A percentile compares a stretch with the other conserved stretches of the same genome.
These are phyloP conservation scores for Colletotrichum filicis DNA, from an alignment of 2,329 filamentous ascomycete genomes.

Conservation along the genomic window DNA sequence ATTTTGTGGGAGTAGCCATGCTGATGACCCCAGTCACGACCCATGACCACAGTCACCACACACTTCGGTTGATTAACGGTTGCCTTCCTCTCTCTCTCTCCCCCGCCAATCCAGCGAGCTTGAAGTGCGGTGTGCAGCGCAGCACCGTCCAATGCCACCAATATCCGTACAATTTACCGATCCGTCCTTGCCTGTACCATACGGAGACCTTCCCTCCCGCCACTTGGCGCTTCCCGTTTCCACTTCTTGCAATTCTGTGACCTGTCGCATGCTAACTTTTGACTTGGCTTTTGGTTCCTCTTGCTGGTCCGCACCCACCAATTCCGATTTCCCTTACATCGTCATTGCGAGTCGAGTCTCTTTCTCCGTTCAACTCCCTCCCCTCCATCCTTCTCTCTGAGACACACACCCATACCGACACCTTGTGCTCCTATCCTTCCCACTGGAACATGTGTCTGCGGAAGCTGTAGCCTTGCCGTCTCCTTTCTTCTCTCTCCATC, in stretches of 20 bases:
- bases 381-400: conserved; percentile 9
- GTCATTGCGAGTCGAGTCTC: conserved; percentile 20
- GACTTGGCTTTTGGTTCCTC: background rate
- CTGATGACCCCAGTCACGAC: background rate
- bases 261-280: conserved; percentile 7
- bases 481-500: conserved; percentile 1
- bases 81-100: background rate
- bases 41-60: conserved; percentile 9
- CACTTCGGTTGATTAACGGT: background rate
- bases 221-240: conserved; percentile 19
- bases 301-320: conserved; percentile 10
- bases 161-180: no score
- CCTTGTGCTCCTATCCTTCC: background rate
- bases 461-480: conserved; percentile 13
- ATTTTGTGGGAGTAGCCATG: background rate
- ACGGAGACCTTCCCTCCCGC: background rate
- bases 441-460: conserved; percentile 29
- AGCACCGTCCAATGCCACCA: no score
- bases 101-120: conserved; percentile 19
- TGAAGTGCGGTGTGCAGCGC: conserved; percentile 19
- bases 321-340: conserved; percentile 32
- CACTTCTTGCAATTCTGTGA: conserved; percentile 9
- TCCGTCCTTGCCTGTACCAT: no score
- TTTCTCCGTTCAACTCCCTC: background rate
- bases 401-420: conserved; percentile 19